phyloP scores from a whole-genome alignment of 2,329 filamentous ascomycete genomes.

The Fulvia fulva region DNA sequence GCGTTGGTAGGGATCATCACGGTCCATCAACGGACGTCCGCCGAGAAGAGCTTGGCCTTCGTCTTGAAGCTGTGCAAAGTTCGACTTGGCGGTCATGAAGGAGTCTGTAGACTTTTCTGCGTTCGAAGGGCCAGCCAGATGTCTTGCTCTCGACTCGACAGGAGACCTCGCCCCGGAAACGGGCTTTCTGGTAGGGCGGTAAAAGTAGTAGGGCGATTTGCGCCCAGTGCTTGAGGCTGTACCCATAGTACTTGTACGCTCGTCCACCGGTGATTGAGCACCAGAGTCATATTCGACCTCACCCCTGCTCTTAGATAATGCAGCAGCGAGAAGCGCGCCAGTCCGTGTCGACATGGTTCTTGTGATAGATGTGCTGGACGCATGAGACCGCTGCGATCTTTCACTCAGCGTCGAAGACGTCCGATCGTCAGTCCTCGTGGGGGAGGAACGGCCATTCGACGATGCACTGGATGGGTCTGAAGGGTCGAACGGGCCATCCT shows the following conservation, averaged over 20 bases:
- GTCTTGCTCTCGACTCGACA: not conserved
- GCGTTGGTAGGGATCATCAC: constrained; percentile 31
- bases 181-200: constrained; percentile 11
- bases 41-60: constrained; percentile 53
- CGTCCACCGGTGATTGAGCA: constrained; percentile 16
- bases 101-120: constrained; percentile 38
- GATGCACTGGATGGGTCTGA: constrained; percentile 11
- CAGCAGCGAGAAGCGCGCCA: constrained; percentile 36
- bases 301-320: constrained; percentile 15
- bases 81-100: constrained; percentile 50
- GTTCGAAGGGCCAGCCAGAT: constrained; percentile 9
- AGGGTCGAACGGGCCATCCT: constrained; percentile 13
- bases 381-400: constrained; percentile 42
- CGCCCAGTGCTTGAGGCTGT: constrained; percentile 32
- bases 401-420: constrained; percentile 56
- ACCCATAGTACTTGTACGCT: constrained; percentile 26
- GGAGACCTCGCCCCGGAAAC: constrained; percentile 4
- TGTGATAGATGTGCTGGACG: constrained; percentile 41
- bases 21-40: constrained; percentile 36
- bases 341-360: constrained; percentile 46
- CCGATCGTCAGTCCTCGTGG: constrained; percentile 52
- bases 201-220: constrained; percentile 30
- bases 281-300: constrained; percentile 3
- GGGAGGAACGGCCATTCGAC: constrained; percentile 40
- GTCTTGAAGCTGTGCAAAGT: constrained; percentile 47